Base-by-base conservation (phyloP, 2,329 filamentous ascomycete genomes). In the Colletotrichum tamarilloi region DNA sequence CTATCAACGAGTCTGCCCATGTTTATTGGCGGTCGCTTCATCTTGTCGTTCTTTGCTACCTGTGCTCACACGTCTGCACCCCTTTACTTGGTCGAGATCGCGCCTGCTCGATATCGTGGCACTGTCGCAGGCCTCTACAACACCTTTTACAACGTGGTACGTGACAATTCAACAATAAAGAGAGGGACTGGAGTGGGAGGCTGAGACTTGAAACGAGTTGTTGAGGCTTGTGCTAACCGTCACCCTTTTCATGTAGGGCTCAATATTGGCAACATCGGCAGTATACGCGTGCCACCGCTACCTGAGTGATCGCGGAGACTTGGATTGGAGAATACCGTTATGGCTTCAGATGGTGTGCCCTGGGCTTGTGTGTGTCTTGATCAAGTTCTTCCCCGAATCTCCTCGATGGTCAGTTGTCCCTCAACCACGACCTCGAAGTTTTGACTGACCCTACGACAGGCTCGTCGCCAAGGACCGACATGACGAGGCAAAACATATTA, bases 61-160 rank as follows among this genome's bases (percentile, higher is more conserved):
- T 88, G 91, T 64, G 86, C 87, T 2, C 84, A 87, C 14, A 86
- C 87, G 2, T 88, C 89, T 0, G 89, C 89, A 0, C 90, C 90
- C 0, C 85, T 89, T 9, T 91, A 90, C 75, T 85, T 90, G 11
- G 87, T 89, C 24, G 90, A 92, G 77, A 88, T 91, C 66, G 85
- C 89, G 0, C 90, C 91, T 70, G 89, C 91, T 1, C 83, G 85
- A 2, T 89, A 89, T 76, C 86, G 90, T 64, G 90, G 87, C 28
- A 85, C 90, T 2, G 82, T 91, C 24, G 90, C 89, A 0, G 90
- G 89, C n/a, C 83, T 89, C 32, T 84, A 84, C 72, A 85, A 85
- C 59, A 84, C 83, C 1, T 80, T 84, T 56, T 85, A 83, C 75
- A 84, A 84, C 28, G 77, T 85, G 8, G 89, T 77, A 59, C 57